phyloP scores from a whole-genome alignment of 108 stramenopile genomes.

The Cyclotella cryptica region DNA sequence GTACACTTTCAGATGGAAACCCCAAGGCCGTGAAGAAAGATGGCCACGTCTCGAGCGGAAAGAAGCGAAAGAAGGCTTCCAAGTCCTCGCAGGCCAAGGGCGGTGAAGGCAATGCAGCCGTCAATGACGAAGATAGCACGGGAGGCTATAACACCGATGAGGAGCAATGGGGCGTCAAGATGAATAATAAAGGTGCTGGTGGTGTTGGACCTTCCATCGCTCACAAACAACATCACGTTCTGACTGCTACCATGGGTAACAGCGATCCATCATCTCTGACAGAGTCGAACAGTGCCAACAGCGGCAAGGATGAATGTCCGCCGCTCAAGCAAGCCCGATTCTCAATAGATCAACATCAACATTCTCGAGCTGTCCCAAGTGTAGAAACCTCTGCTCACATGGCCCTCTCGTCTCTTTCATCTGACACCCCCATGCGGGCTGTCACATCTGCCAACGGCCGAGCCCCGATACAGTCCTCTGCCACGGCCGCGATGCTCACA shows the following conservation, averaged over 20 bases:
- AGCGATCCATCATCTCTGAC: constrained; percentile 5
- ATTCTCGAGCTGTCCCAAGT: constrained; percentile 11
- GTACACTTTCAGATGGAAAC: constrained; percentile 13
- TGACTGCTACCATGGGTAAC: not conserved
- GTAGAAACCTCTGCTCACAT: constrained; percentile 29
- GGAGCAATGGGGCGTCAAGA: constrained; percentile 37
- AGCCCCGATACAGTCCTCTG: not conserved
- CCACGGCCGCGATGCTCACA: not conserved
- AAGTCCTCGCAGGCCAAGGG: constrained; percentile 4
- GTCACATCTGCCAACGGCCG: not conserved
- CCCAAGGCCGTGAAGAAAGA: constrained; percentile 6
- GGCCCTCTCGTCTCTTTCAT: constrained; percentile 29
- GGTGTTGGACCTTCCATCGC: not conserved
- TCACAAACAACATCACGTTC: constrained; percentile 27
- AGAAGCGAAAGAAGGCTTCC: constrained; percentile 43
- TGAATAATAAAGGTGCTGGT: constrained; percentile 10
- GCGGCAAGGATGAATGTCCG: constrained; percentile 14
- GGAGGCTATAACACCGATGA: constrained; percentile 55
- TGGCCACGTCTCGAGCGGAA: constrained; percentile 16
- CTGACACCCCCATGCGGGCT: constrained; percentile 10
- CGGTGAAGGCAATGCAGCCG: constrained; percentile 18
- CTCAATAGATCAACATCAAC: constrained; percentile 27
- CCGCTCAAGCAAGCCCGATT: constrained; percentile 47
- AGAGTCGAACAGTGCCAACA: constrained; percentile 1
- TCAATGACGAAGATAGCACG: constrained; percentile 41